phyloP scores from a whole-genome alignment of 2,329 filamentous ascomycete species.

The Talaromyces marneffei region DNA sequence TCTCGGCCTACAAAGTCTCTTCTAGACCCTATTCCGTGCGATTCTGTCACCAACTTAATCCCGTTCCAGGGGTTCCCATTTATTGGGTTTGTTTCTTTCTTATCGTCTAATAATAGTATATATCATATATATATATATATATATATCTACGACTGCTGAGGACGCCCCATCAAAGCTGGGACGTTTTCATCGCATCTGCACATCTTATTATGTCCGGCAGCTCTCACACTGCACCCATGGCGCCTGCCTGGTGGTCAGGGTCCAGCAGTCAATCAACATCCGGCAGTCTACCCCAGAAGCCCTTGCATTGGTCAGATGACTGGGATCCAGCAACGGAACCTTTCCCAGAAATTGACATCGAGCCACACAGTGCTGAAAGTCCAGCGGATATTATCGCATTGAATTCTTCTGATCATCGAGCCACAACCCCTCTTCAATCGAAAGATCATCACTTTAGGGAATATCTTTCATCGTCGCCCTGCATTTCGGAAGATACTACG shows the following conservation, averaged over 20 bases:
- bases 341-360: constrained; percentile 6
- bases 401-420: constrained; percentile 1
- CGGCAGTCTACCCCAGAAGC: not conserved
- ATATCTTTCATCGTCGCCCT: constrained; percentile 9
- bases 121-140: not conserved
- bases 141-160: too few species aligned
- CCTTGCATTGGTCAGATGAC: not conserved
- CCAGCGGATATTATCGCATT: constrained; percentile 3
- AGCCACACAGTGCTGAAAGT: not conserved
- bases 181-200: not conserved
- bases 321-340: constrained; percentile 8
- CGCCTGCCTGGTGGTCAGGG: constrained; percentile 2
- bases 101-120: constrained; percentile 3
- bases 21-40: not conserved
- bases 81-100: not conserved
- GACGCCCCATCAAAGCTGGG: not conserved
- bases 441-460: not conserved
- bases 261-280: not conserved
- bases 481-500: constrained; percentile 8
- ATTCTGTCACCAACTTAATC: not conserved
- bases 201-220: not conserved
- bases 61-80: not conserved
- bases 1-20: not conserved
- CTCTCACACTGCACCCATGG: not conserved
- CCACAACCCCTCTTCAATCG: not conserved